Percentiles rank a stretch among this genome's conserved stretches.
These are phyloP conservation scores for Saprolegnia parasitica DNA, from an alignment of 352 stramenopile species.

Conservation along the genomic window DNA sequence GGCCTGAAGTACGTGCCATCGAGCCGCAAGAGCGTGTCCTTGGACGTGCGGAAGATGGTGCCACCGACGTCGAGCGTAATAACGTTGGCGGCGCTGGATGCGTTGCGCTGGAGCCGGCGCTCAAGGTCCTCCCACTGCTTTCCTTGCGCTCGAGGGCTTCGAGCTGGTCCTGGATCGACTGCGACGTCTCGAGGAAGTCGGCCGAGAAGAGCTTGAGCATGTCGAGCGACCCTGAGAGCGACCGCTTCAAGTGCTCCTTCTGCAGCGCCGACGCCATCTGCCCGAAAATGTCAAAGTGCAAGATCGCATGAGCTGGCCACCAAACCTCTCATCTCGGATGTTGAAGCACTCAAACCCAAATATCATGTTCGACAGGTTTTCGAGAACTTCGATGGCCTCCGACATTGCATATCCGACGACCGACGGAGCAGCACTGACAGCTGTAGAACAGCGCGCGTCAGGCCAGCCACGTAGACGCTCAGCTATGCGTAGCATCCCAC, in stretches of 20 bases:
- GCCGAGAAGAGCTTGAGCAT: conserved; percentile 24
- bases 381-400: not conserved
- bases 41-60: conserved; percentile 24
- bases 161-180: conserved; percentile 14
- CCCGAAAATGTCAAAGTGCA: not conserved
- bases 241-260: not conserved
- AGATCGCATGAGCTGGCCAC: not conserved
- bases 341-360: not conserved
- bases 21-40: conserved; percentile 22
- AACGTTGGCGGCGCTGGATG: not conserved
- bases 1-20: conserved; percentile 28
- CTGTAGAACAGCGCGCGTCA: too few relatives aligned
- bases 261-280: conserved; percentile 2
- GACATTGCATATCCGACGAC: not conserved
- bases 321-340: conserved; percentile 8
- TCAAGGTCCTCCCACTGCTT: conserved; percentile 5
- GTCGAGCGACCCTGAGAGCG: conserved; percentile 20
- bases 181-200: conserved; percentile 13
- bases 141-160: conserved; percentile 21
- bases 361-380: not conserved
- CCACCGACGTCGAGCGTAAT: conserved; percentile 28
- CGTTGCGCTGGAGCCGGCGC: not conserved
- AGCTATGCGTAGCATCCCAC: too few relatives aligned
- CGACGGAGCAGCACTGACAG: too few relatives aligned
- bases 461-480: too few relatives aligned